Evolutionary conservation across 1,284 basidiomycete genomes (phyloP).

Genomic region (Coniophora puteana): DNA sequence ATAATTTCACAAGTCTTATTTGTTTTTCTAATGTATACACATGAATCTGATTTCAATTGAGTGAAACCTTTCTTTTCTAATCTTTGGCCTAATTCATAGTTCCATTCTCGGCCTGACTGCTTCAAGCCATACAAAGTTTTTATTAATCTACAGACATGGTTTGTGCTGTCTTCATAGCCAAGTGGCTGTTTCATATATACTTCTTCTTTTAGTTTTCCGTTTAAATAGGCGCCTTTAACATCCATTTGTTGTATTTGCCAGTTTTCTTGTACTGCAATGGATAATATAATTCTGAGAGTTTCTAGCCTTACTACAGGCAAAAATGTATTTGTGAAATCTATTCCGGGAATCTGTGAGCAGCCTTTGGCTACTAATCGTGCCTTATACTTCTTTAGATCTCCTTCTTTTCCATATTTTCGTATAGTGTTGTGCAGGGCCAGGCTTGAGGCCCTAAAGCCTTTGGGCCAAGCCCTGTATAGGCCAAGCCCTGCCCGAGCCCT

Average conservation of each 20-base stretch:
- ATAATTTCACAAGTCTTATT: neutral
- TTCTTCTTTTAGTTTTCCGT: conserved; percentile 3
- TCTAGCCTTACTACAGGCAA: conserved; percentile 1
- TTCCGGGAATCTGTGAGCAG: conserved; percentile 1
- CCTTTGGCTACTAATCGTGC: no score
- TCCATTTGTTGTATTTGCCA: conserved; percentile 7
- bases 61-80: neutral
- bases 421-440: neutral
- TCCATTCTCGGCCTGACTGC: conserved; percentile 3
- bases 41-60: neutral
- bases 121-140: conserved; percentile 2
- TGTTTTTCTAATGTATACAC: conserved; percentile 2
- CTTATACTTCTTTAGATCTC: no score
- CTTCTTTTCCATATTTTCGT: no score
- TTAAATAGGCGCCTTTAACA: conserved; percentile 2
- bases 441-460: neutral
- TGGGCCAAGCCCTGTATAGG: no score
- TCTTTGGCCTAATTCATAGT: neutral
- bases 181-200: conserved; percentile 7
- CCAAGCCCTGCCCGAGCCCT: no score
- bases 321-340: conserved; percentile 4
- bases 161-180: neutral
- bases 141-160: neutral
- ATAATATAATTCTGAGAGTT: neutral
- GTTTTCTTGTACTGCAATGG: neutral